Conservation (phyloP, 2,329 filamentous ascomycete species). For the Arthrobotrys musiformis region DNA sequence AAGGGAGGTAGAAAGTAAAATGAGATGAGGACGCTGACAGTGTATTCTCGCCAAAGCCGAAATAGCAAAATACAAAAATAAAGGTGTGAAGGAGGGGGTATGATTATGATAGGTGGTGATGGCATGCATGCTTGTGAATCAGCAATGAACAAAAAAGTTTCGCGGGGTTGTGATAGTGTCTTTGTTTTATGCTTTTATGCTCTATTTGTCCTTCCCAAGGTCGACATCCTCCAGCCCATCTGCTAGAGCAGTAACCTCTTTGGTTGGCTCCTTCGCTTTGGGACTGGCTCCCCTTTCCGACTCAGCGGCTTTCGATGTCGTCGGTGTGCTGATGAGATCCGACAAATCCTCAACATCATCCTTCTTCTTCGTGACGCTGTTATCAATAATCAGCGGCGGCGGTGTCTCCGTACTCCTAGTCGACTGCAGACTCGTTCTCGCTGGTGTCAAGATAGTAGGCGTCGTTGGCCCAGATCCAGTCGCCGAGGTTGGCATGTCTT, state of each 20-base stretch:
- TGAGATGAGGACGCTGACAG: slow-evolving; percentile 52
- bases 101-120: neutral
- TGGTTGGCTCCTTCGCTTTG: slow-evolving; percentile 32
- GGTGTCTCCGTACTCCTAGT: slow-evolving; percentile 58
- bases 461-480: slow-evolving; percentile 59
- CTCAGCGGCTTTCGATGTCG: slow-evolving; percentile 60
- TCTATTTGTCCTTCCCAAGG: slow-evolving; percentile 52
- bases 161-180: too few species aligned
- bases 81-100: slow-evolving; percentile 27
- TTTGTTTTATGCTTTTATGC: neutral
- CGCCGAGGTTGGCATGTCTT: slow-evolving; percentile 50
- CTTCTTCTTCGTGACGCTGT: slow-evolving; percentile 57
- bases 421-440: slow-evolving; percentile 61
- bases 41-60: slow-evolving; percentile 38
- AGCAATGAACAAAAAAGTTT: slow-evolving; percentile 2
- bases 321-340: slow-evolving; percentile 55
- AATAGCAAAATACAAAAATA: slow-evolving; percentile 26
- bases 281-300: slow-evolving; percentile 14
- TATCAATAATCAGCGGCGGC: slow-evolving; percentile 54
- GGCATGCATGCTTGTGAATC: neutral
- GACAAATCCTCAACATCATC: slow-evolving; percentile 51
- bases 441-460: slow-evolving; percentile 62
- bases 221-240: slow-evolving; percentile 49
- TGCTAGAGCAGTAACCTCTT: slow-evolving; percentile 28
- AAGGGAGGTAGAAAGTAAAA: slow-evolving; percentile 1